Percentiles rank a stretch among this genome's conserved stretches.
These are phyloP conservation scores for Ochetophila trinervis DNA, from an alignment of 306 rosid genomes.

Conservation along the genomic window DNA sequence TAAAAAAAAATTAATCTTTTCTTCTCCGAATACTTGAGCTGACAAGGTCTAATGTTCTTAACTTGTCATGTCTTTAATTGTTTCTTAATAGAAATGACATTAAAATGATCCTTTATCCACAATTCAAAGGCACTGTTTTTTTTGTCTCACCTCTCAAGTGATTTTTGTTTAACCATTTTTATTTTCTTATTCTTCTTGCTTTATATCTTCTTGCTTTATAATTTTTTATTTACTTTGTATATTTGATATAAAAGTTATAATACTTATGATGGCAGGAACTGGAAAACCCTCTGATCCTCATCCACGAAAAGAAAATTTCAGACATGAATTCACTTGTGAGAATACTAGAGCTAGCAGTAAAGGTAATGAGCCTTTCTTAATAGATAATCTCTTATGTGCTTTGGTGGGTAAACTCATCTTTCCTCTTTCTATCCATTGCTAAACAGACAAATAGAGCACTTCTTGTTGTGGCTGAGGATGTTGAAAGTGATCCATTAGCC, in stretches of 20 bases:
- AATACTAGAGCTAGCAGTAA: constrained; percentile 67
- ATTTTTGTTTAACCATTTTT: constrained; percentile 1
- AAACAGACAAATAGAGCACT: constrained; percentile 74
- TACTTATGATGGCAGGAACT: constrained; percentile 60
- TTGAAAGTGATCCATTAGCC: constrained; percentile 82
- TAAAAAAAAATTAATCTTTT: no score
- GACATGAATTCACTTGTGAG: constrained; percentile 66
- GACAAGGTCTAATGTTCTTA: neutral
- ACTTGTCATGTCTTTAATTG: neutral
- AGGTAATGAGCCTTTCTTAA: constrained; percentile 44
- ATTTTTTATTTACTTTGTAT: constrained; percentile 9
- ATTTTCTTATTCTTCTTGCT: neutral
- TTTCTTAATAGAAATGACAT: neutral
- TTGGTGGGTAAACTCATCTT: constrained; percentile 26
- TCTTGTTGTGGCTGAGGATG: constrained; percentile 92
- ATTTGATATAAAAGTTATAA: constrained; percentile 10
- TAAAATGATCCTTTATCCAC: neutral
- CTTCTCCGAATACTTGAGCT: neutral
- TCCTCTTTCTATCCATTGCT: constrained; percentile 19
- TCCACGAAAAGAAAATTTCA: constrained; percentile 84
- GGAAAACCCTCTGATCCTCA: constrained; percentile 82
- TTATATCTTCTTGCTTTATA: neutral
- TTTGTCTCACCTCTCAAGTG: neutral
- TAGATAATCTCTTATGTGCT: constrained; percentile 22
- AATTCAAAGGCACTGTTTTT: neutral